A percentile compares a stretch with the other conserved stretches of the same genome.
phyloP scores from a whole-genome alignment of 768 basidiomycete genomes.

The Tulasnella calospora region DNA sequence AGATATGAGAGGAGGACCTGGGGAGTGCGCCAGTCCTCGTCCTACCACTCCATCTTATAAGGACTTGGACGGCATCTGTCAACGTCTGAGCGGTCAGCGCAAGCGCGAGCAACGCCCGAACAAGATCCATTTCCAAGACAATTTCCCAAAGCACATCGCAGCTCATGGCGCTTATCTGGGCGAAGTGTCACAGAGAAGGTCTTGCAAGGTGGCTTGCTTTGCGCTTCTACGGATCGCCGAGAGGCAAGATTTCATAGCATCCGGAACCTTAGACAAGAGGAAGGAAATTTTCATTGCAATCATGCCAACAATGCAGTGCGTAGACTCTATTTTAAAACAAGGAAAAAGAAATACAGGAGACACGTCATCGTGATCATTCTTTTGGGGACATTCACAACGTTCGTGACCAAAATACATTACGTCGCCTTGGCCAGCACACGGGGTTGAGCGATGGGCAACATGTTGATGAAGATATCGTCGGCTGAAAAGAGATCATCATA shows the following conservation, averaged over 20 bases:
- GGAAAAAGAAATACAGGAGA: not conserved
- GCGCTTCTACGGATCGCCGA: not conserved
- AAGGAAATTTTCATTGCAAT: not conserved
- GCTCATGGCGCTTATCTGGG: not conserved
- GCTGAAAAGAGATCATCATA: constrained; percentile 34
- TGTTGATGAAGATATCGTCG: constrained; percentile 94
- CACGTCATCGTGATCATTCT: constrained; percentile 2
- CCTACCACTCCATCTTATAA: not conserved
- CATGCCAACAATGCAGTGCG: not conserved
- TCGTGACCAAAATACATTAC: not conserved
- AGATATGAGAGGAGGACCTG: not conserved
- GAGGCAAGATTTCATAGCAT: not conserved
- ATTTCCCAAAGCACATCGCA: not conserved
- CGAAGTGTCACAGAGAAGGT: not conserved
- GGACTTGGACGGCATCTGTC: not conserved
- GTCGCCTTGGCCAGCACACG: constrained; percentile 53
- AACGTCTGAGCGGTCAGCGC: not conserved
- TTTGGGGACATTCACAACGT: not conserved
- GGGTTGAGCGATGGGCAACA: constrained; percentile 78
- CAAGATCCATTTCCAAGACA: not conserved
- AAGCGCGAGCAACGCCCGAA: not conserved
- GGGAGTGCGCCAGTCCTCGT: too few relatives aligned
- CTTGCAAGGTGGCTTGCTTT: not conserved
- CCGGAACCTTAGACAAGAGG: not conserved
- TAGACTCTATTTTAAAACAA: not conserved